Conservation (phyloP, 2,329 filamentous ascomycete species). For the Mycosphaerella sp. region DNA sequence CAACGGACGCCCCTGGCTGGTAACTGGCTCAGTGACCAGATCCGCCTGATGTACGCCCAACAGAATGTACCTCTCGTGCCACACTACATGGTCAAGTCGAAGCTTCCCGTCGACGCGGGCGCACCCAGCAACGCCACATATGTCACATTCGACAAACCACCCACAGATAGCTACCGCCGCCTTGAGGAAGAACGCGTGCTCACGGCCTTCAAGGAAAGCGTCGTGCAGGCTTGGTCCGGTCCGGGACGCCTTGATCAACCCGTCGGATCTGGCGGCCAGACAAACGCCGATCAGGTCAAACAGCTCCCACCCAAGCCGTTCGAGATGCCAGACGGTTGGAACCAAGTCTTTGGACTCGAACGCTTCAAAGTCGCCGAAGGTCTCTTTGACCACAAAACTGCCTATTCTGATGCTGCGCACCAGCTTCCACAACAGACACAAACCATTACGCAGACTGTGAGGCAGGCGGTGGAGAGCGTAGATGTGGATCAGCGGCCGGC, state of each 20-base stretch:
- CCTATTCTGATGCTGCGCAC: slow-evolving; percentile 49
- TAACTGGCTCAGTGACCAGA: slow-evolving; percentile 82
- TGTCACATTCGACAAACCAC: slow-evolving; percentile 58
- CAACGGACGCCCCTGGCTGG: slow-evolving; percentile 80
- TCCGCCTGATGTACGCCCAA: slow-evolving; percentile 68
- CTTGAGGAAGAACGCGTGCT: slow-evolving; percentile 90
- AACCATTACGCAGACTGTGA: slow-evolving; percentile 78
- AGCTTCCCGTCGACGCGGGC: slow-evolving; percentile 81
- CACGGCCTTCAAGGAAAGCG: slow-evolving; percentile 95
- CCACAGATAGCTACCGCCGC: slow-evolving; percentile 64
- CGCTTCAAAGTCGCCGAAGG: slow-evolving; percentile 81
- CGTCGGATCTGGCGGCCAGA: slow-evolving; percentile 43
- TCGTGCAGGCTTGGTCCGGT: slow-evolving; percentile 87
- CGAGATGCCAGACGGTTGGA: slow-evolving; percentile 95
- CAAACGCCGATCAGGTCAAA: slow-evolving; percentile 70
- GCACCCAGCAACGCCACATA: slow-evolving; percentile 70
- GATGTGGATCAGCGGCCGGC: slow-evolving; percentile 84
- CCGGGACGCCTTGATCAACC: slow-evolving; percentile 56
- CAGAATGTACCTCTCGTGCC: slow-evolving; percentile 72
- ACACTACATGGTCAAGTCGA: slow-evolving; percentile 80
- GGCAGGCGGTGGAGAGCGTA: slow-evolving; percentile 66
- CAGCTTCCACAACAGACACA: slow-evolving; percentile 55
- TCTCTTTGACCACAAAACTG: slow-evolving; percentile 80
- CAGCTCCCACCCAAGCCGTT: slow-evolving; percentile 76
- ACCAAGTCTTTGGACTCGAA: slow-evolving; percentile 87